Evolutionary conservation across 208 protist species (phyloP).

Genomic region (Cochliopodium minus): DNA sequence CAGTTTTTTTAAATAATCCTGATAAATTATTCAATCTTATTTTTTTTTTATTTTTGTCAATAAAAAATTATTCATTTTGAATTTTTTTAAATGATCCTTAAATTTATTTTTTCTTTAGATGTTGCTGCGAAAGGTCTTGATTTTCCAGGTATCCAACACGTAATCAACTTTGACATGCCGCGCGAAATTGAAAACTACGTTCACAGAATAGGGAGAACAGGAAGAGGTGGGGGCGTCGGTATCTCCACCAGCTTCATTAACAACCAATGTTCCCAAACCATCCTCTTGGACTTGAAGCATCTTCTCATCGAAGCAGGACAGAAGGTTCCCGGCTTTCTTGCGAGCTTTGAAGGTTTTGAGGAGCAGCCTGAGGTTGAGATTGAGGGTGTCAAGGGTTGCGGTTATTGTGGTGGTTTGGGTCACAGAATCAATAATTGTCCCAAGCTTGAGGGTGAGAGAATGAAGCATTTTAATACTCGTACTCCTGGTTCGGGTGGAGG

Average conservation of each 20-base stretch:
- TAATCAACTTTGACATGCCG: conserved; percentile 82
- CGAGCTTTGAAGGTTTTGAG: conserved; percentile 12
- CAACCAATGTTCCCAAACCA: conserved; percentile 30
- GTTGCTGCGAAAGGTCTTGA: conserved; percentile 59
- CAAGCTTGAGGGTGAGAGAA: conserved; percentile 27
- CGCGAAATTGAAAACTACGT: conserved; percentile 62
- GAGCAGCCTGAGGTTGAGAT: neutral
- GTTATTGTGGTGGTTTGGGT: conserved; percentile 61
- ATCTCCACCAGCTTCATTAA: conserved; percentile 41
- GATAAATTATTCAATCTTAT: too few species aligned
- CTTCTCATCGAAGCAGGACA: conserved; percentile 68
- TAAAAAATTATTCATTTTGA: neutral
- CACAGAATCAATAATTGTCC: conserved; percentile 49
- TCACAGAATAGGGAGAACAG: conserved; percentile 67
- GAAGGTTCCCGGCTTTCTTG: conserved; percentile 25
- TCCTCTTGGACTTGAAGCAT: conserved; percentile 66
- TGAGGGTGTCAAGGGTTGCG: conserved; percentile 28
- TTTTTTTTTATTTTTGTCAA: conserved; percentile 23
- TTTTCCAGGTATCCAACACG: conserved; percentile 72
- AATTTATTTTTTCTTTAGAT: conserved; percentile 15
- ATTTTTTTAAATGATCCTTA: neutral
- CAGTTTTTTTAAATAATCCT: too few species aligned
- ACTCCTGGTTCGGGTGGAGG: neutral
- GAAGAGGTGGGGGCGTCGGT: conserved; percentile 62
- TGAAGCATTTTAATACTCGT: neutral